Evolutionary conservation across 805 yeast genomes (phyloP).

Genomic region (Kuraishia capsulata): DNA sequence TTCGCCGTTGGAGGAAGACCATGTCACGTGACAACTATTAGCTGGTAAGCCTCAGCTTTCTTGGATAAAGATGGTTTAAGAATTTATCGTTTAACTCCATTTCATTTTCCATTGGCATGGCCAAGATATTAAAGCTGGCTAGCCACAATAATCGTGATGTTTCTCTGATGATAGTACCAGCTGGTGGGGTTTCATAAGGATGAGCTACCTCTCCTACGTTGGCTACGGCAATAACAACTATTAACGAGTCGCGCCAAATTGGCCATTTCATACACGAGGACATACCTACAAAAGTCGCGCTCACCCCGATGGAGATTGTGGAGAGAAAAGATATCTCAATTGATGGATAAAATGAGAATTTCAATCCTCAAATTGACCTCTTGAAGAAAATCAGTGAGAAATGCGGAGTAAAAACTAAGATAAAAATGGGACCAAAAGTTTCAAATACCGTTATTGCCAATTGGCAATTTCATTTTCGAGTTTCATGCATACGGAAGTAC

Average conservation of each 20-base stretch:
- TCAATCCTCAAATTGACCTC: slow-evolving; percentile 17
- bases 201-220: slow-evolving; percentile 7
- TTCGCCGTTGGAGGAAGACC: too few relatives aligned
- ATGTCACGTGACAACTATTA: too few relatives aligned
- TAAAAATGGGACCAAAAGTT: slow-evolving; percentile 5
- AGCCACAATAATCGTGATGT: slow-evolving; percentile 88
- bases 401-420: slow-evolving; percentile 24
- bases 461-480: too few relatives aligned
- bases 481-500: not conserved
- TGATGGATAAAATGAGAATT: too few relatives aligned
- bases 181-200: not conserved
- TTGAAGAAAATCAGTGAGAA: slow-evolving; percentile 19
- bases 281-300: slow-evolving; percentile 57
- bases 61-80: slow-evolving; percentile 66
- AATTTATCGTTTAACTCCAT: slow-evolving; percentile 49
- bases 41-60: too few relatives aligned
- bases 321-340: slow-evolving; percentile 31
- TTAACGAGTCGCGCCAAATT: slow-evolving; percentile 32
- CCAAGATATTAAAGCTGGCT: slow-evolving; percentile 72
- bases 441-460: too few relatives aligned
- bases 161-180: slow-evolving; percentile 64
- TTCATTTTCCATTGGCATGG: slow-evolving; percentile 26
- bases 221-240: slow-evolving; percentile 7
- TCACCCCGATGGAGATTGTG: slow-evolving; percentile 40
- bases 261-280: slow-evolving; percentile 98